These are phyloP conservation scores for Ceratocystis destructans DNA, from an alignment of 2,329 filamentous ascomycete species.

Conservation along the genomic window DNA sequence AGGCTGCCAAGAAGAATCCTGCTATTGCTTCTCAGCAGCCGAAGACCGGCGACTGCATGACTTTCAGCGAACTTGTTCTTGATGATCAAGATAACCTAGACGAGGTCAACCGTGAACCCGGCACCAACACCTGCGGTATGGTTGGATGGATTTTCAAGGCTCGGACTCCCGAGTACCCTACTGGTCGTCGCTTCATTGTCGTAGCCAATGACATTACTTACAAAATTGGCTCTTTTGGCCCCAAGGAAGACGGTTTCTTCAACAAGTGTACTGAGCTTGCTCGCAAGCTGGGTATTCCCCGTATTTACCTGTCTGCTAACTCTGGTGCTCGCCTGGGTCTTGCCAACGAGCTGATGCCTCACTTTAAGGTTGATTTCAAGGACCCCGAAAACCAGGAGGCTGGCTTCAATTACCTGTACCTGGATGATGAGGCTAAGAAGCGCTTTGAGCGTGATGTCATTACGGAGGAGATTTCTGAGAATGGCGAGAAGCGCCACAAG, in stretches of 20 bases:
- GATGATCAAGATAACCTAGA: conserved; percentile 86
- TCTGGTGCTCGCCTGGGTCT: conserved; percentile 95
- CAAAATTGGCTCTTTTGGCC: conserved; percentile 96
- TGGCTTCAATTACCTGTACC: conserved; percentile 95
- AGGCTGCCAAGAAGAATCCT: conserved; percentile 59
- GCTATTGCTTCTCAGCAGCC: conserved; percentile 69
- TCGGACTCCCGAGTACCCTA: conserved; percentile 87
- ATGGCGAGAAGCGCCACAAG: conserved; percentile 82
- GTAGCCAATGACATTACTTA: conserved; percentile 99
- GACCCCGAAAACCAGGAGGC: conserved; percentile 63
- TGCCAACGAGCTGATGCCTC: conserved; percentile 89
- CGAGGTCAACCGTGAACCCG: conserved; percentile 87
- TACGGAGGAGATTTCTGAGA: conserved; percentile 73
- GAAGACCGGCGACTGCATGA: conserved; percentile 75
- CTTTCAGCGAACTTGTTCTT: conserved; percentile 84
- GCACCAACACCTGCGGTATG: conserved; percentile 95
- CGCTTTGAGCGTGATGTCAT: conserved; percentile 63
- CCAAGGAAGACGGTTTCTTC: conserved; percentile 95
- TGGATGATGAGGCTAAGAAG: conserved; percentile 74
- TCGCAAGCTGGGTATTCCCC: conserved; percentile 83
- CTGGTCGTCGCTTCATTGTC: conserved; percentile 83
- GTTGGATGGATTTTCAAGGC: conserved; percentile 95
- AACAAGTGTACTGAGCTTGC: conserved; percentile 97
- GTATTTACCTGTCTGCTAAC: conserved; percentile 96
- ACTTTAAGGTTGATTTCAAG: conserved; percentile 97